phyloP scores from a whole-genome alignment of 164 flowering plant species.

The Chloranthus sessilifolius region DNA sequence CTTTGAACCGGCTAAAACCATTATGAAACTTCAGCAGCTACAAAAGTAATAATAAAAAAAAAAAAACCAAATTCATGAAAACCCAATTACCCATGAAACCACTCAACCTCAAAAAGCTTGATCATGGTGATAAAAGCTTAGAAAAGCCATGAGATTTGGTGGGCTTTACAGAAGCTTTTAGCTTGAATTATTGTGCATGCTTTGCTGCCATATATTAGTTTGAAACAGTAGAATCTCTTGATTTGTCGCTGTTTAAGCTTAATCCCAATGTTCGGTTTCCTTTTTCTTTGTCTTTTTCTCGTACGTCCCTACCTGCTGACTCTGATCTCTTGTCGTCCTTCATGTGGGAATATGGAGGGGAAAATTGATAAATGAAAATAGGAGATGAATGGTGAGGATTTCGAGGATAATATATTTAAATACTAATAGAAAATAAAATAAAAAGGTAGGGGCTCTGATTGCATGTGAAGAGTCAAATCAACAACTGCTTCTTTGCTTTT shows the following conservation, averaged over 20 bases:
- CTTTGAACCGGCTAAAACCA: too few species aligned
- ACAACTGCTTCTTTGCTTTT: too few species aligned
- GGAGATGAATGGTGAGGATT: too few species aligned
- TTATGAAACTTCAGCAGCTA: too few species aligned
- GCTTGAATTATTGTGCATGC: conserved; percentile 14
- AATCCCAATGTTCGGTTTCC: background rate
- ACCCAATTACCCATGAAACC: too few species aligned
- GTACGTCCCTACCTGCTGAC: conserved; percentile 8
- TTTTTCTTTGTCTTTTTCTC: background rate
- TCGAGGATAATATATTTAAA: too few species aligned
- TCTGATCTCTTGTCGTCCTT: conserved; percentile 10
- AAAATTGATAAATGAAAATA: background rate
- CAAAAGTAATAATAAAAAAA: too few species aligned
- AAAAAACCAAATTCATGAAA: too few species aligned
- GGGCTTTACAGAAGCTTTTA: conserved; percentile 9
- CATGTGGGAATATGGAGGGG: conserved; percentile 1
- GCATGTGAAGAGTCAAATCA: conserved; percentile 1
- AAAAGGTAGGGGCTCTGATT: background rate
- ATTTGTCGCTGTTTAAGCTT: background rate
- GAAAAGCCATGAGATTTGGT: background rate
- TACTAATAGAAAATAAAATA: too few species aligned
- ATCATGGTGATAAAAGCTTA: too few species aligned
- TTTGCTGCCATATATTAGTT: conserved; percentile 1
- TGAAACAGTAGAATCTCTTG: conserved; percentile 5
- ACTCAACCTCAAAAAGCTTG: too few species aligned